Percentiles rank a stretch among this genome's conserved stretches.
These are phyloP conservation scores for Auriscalpium vulgare DNA, from an alignment of 768 basidiomycete genomes.

Conservation along the genomic window DNA sequence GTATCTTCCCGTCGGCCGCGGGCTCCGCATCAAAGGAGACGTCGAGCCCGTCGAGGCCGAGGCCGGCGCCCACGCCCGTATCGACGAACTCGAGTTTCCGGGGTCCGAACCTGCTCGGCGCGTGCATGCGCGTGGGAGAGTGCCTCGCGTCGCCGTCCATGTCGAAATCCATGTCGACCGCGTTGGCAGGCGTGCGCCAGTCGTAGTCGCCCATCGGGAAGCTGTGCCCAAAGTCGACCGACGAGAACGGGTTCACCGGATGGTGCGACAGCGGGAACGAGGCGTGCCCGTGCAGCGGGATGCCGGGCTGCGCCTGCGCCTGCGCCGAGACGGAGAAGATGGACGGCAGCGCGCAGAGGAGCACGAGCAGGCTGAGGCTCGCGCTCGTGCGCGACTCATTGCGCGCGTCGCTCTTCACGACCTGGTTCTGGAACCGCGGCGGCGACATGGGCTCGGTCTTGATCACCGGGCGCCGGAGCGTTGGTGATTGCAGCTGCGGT, in stretches of 20 bases:
- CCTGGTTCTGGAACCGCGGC: slow-evolving; percentile 23
- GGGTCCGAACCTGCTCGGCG: slow-evolving; percentile 20
- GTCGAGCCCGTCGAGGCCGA: slow-evolving; percentile 50
- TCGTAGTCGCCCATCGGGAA: slow-evolving; percentile 25
- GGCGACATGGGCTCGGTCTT: slow-evolving; percentile 36
- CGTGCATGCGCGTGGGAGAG: slow-evolving; percentile 19
- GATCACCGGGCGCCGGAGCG: slow-evolving; percentile 52
- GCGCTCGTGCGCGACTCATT: slow-evolving; percentile 32
- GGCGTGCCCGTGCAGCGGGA: slow-evolving; percentile 41
- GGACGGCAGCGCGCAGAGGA: slow-evolving; percentile 70
- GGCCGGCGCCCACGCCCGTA: slow-evolving; percentile 29
- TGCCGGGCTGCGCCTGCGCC: slow-evolving; percentile 23
- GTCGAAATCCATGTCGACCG: slow-evolving; percentile 50
- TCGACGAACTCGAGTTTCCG: slow-evolving; percentile 55
- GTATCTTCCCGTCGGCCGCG: slow-evolving; percentile 61
- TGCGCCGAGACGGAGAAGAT: slow-evolving; percentile 63
- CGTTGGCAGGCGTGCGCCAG: slow-evolving; percentile 22
- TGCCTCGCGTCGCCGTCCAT: slow-evolving; percentile 30
- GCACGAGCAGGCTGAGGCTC: slow-evolving; percentile 66
- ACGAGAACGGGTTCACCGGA: slow-evolving; percentile 20
- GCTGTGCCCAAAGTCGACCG: slow-evolving; percentile 25
- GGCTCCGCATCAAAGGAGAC: slow-evolving; percentile 67
- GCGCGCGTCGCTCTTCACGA: slow-evolving; percentile 40
- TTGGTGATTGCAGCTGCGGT: slow-evolving; percentile 27
- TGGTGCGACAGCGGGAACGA: slow-evolving; percentile 39